A percentile compares a stretch with the other conserved stretches of the same genome.
Evolutionary conservation across 2,329 filamentous ascomycete genomes (phyloP).

Genomic region (Pleomassaria siparia): DNA sequence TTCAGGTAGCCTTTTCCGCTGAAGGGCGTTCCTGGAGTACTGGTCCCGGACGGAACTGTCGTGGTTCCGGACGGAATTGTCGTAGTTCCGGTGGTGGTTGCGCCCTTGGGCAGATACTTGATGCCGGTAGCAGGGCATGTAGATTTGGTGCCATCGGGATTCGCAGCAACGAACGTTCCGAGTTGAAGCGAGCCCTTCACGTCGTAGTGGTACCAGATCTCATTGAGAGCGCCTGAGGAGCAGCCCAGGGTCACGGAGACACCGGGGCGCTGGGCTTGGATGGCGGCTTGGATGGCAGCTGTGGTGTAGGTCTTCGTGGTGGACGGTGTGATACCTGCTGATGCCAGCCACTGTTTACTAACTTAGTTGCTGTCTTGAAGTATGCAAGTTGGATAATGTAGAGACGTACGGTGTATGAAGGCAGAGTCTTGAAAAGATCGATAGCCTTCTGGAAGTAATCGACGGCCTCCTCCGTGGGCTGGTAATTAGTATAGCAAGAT

Average conservation of each 20-base stretch:
- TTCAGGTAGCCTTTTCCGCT: slow-evolving; percentile 63
- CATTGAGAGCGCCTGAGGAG: slow-evolving; percentile 50
- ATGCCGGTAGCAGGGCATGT: slow-evolving; percentile 65
- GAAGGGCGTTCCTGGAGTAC: slow-evolving; percentile 49
- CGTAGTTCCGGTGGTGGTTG: slow-evolving; percentile 25
- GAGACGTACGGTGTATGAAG: slow-evolving; percentile 59
- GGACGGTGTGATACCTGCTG: slow-evolving; percentile 62
- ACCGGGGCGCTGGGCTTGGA: slow-evolving; percentile 55
- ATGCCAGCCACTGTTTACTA: slow-evolving; percentile 53
- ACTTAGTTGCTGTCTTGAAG: not conserved
- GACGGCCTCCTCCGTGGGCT: slow-evolving; percentile 63
- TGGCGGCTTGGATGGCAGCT: slow-evolving; percentile 60
- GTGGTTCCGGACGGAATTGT: slow-evolving; percentile 19
- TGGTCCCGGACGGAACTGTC: slow-evolving; percentile 33
- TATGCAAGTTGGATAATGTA: not conserved
- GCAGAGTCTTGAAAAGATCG: slow-evolving; percentile 65
- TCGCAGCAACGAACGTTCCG: slow-evolving; percentile 61
- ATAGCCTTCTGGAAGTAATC: slow-evolving; percentile 71
- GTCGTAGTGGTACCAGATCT: slow-evolving; percentile 67
- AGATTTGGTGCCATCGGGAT: slow-evolving; percentile 60
- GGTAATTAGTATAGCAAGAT: slow-evolving; percentile 62
- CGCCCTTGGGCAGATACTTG: slow-evolving; percentile 67
- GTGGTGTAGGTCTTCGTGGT: slow-evolving; percentile 60
- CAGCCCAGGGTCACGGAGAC: slow-evolving; percentile 64
- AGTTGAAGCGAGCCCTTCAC: slow-evolving; percentile 60